Percentiles rank a stretch among this genome's conserved stretches.
phyloP scores from a whole-genome alignment of 1,284 basidiomycete species.

The Chiua sp. region DNA sequence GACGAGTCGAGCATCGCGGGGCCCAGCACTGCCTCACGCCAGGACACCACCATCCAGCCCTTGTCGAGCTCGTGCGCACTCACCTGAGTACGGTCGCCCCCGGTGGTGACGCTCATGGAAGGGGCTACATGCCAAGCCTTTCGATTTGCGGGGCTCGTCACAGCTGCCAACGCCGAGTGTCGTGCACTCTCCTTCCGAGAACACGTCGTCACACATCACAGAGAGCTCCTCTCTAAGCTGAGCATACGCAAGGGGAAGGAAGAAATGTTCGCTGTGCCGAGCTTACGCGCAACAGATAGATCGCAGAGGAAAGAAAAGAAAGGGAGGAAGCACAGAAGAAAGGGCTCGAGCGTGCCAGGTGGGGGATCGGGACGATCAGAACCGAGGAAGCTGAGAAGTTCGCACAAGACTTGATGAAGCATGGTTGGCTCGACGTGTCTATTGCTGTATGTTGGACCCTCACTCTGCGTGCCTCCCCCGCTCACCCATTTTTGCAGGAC shows the following conservation, averaged over 20 bases:
- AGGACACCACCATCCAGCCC: slow-evolving; percentile 60
- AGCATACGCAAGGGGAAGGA: slow-evolving; percentile 90
- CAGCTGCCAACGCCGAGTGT: slow-evolving; percentile 72
- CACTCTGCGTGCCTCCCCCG: too few relatives aligned
- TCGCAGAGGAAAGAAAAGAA: slow-evolving; percentile 72
- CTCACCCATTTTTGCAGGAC: slow-evolving; percentile 47
- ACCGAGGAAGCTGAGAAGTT: slow-evolving; percentile 91
- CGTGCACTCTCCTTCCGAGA: slow-evolving; percentile 79
- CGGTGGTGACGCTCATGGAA: slow-evolving; percentile 48
- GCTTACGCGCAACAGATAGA: slow-evolving; percentile 69
- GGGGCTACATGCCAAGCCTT: slow-evolving; percentile 62
- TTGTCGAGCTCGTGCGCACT: slow-evolving; percentile 73
- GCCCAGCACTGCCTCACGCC: slow-evolving; percentile 9
- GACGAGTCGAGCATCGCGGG: slow-evolving; percentile 44
- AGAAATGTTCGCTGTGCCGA: slow-evolving; percentile 81
- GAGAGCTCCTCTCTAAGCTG: slow-evolving; percentile 91
- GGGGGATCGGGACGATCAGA: slow-evolving; percentile 84
- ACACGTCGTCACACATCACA: slow-evolving; percentile 85
- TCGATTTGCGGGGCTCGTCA: slow-evolving; percentile 59
- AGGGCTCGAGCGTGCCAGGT: slow-evolving; percentile 82
- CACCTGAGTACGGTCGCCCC: slow-evolving; percentile 71
- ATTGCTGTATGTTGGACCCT: slow-evolving; percentile 65
- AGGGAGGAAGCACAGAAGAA: slow-evolving; percentile 75
- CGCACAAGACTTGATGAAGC: slow-evolving; percentile 85
- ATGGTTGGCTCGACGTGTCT: slow-evolving; percentile 86